A percentile compares a stretch with the other conserved stretches of the same genome.
phyloP scores from a whole-genome alignment of 2,329 filamentous ascomycete species.

The Colletotrichum costaricense region DNA sequence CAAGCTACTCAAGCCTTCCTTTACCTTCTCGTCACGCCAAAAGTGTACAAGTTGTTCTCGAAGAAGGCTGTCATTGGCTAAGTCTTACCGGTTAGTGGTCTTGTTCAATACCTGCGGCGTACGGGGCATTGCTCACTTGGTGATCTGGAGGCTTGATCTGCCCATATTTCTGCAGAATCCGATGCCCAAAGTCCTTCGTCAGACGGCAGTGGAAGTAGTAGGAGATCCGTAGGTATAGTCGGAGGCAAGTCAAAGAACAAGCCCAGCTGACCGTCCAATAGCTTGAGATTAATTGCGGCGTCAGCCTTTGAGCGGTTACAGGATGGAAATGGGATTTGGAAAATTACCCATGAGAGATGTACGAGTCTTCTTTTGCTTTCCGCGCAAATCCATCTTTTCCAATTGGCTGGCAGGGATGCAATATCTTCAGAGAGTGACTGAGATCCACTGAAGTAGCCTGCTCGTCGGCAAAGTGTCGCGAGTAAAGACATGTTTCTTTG shows the following conservation, averaged over 20 bases:
- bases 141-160: background rate
- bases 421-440: background rate
- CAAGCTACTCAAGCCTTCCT: background rate
- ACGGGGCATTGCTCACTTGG: background rate
- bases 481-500: constrained; percentile 15
- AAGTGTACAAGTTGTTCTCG: background rate
- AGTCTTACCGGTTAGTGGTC: background rate
- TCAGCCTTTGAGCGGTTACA: too few relatives aligned
- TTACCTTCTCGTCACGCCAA: background rate
- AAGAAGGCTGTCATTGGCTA: background rate
- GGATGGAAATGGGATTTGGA: too few relatives aligned
- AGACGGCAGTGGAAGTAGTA: background rate
- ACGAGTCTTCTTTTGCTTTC: background rate
- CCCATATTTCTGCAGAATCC: background rate
- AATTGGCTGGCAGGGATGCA: background rate
- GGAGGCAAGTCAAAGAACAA: constrained; percentile 1
- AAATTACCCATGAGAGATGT: background rate
- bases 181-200: background rate
- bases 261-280: background rate
- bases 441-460: background rate
- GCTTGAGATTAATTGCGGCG: background rate
- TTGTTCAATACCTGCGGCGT: too few relatives aligned
- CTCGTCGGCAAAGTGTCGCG: background rate
- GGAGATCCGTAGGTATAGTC: constrained; percentile 1
- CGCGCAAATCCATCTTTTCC: background rate